Conservation (phyloP, 1,284 basidiomycete genomes). For the Ceratobasidium sp. region DNA sequence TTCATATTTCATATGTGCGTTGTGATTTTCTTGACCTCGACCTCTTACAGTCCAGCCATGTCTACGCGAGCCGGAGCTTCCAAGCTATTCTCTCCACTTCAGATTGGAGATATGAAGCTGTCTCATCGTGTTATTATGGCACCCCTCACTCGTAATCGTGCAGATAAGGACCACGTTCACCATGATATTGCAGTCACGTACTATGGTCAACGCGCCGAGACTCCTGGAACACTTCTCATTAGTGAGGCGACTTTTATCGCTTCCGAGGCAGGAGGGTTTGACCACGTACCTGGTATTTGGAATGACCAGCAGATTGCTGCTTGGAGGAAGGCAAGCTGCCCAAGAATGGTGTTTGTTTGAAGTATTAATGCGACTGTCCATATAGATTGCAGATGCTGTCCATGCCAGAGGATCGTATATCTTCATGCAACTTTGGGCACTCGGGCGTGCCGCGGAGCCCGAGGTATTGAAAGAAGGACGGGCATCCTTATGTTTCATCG, state of each 20-base stretch:
- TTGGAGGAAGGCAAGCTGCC: slow-evolving; percentile 55
- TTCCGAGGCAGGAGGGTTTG: slow-evolving; percentile 50
- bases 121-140: slow-evolving; percentile 58
- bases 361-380: slow-evolving; percentile 38
- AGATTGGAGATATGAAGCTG: slow-evolving; percentile 53
- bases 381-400: slow-evolving; percentile 47
- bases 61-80: not conserved
- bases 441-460: slow-evolving; percentile 48
- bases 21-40: too few relatives aligned
- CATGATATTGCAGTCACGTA: slow-evolving; percentile 39
- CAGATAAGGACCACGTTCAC: slow-evolving; percentile 46
- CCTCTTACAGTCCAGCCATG: too few relatives aligned
- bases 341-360: too few relatives aligned
- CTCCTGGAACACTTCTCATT: slow-evolving; percentile 8
- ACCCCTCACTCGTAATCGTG: slow-evolving; percentile 55
- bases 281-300: slow-evolving; percentile 56
- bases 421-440: slow-evolving; percentile 51
- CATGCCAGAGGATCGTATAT: slow-evolving; percentile 50
- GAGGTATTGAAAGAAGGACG: slow-evolving; percentile 41
- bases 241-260: slow-evolving; percentile 39
- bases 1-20: too few relatives aligned
- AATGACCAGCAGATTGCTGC: slow-evolving; percentile 54
- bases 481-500: slow-evolving; percentile 45
- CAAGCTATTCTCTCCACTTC: slow-evolving; percentile 55
- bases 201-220: not conserved